phyloP scores from a whole-genome alignment of 176 grass and related monocot genomes.

The Tillandsia fasciculata region DNA sequence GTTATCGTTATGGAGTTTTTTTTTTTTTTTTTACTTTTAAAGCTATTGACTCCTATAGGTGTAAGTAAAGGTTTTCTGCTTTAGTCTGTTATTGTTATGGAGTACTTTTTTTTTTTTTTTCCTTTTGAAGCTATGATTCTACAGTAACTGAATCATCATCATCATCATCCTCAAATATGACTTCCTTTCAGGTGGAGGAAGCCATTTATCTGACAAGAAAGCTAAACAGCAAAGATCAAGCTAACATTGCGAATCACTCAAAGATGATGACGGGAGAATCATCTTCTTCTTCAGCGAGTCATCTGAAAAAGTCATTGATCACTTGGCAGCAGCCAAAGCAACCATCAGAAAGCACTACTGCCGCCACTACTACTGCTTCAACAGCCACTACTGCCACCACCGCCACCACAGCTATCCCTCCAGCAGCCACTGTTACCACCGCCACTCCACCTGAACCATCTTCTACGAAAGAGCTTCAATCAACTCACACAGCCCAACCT shows the following conservation, averaged over 20 bases:
- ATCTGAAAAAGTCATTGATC: slow-evolving; percentile 40
- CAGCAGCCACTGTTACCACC: slow-evolving; percentile 8
- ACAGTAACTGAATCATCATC: neutral
- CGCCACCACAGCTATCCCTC: slow-evolving; percentile 18
- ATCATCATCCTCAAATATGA: neutral
- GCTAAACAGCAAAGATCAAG: slow-evolving; percentile 34
- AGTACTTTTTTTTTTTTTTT: too few relatives aligned
- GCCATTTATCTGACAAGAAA: slow-evolving; percentile 34
- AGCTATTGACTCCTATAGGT: too few relatives aligned
- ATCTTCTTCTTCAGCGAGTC: slow-evolving; percentile 41
- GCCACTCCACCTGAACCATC: slow-evolving; percentile 12
- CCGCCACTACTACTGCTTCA: slow-evolving; percentile 8
- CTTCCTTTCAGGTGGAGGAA: slow-evolving; percentile 68
- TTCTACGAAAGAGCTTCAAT: slow-evolving; percentile 35
- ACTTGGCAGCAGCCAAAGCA: slow-evolving; percentile 45
- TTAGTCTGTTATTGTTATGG: too few relatives aligned
- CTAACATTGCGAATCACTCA: slow-evolving; percentile 36
- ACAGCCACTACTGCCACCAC: slow-evolving; percentile 18
- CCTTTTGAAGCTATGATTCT: too few relatives aligned
- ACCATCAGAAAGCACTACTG: slow-evolving; percentile 30
- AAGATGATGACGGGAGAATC: slow-evolving; percentile 39
- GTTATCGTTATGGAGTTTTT: too few relatives aligned
- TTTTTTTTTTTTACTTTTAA: too few relatives aligned
- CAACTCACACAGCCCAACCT: slow-evolving; percentile 11
- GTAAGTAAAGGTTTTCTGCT: too few relatives aligned